Base-by-base conservation (phyloP, 1,139 yeast species). In the Geotrichum histeridarum region DNA sequence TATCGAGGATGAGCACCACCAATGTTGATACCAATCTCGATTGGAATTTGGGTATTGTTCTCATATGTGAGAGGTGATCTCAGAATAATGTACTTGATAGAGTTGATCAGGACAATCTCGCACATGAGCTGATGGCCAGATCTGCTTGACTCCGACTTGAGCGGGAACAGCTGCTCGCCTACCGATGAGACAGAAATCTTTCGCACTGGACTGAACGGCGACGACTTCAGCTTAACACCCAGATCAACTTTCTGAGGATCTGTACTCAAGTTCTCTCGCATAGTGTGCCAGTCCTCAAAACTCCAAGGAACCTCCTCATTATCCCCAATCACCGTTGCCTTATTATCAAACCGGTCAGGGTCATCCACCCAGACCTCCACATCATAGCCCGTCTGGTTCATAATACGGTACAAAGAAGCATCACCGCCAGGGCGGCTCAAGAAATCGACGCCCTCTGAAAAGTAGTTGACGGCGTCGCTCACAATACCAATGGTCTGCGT, bases 221-320 rank as follows among this genome's bases (percentile, higher is more conserved):
- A 77, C 48, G 76, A 81, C 2, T 78, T 50, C 17, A 89, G 68
- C 45, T 76, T 76, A 14, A 90, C 76, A 0, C 86, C 90, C 44
- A 91, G 70, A 1, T 77, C 73, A 46, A 82, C 84, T 17, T 75
- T 76, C 31, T 78, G 80, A 50, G 77, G 79, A 59, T 85, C 84
- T 1, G 87, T 80, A 59, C 82, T 84, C 56, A 90, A 73, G 57
- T 83, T 82, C 64, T 91, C 96, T 69, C 99, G 83, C 33, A 90
- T 80, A 35, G 77, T 78, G 59, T 87, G 78, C 97, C 98, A 93
- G 65, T 93, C 96, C 64, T 90, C 95, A 73, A 94, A 94, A 43
- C 91, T 84, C 98, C 98, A 93, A 0, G 90, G 85, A 8, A 80
- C 69, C 5, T 72, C 71, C 5, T 78, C 78, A 1, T 80, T 78